Conservation (phyloP, 2,329 filamentous ascomycete species). For the Fusarium sp. region DNA sequence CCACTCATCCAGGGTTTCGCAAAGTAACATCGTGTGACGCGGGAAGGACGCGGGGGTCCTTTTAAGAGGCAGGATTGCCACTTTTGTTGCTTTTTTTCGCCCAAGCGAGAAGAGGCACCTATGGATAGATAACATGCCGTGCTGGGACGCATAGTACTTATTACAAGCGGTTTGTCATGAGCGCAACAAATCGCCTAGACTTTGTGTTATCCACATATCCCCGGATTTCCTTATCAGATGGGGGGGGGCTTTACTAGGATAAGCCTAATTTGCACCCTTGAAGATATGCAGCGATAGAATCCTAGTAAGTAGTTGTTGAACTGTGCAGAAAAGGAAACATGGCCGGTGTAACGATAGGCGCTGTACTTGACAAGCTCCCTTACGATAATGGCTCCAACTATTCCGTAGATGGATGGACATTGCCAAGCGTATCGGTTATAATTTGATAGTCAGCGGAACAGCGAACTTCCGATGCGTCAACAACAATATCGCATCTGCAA, state of each 20-base stretch:
- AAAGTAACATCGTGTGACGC: constrained; percentile 24
- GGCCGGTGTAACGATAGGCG: not conserved
- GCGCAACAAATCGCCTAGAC: constrained; percentile 28
- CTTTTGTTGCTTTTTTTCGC: constrained; percentile 29
- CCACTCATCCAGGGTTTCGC: constrained; percentile 11
- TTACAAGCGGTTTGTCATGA: constrained; percentile 31
- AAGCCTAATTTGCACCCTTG: not conserved
- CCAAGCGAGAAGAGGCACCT: not conserved
- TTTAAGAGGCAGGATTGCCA: constrained; percentile 1
- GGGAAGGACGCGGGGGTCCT: constrained; percentile 1
- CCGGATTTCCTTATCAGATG: constrained; percentile 46
- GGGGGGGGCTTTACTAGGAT: constrained; percentile 48
- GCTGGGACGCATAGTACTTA: not conserved
- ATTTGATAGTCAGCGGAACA: too few species aligned
- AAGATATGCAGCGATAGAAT: not conserved
- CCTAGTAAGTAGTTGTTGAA: not conserved
- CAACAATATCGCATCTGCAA: too few species aligned
- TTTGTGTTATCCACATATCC: constrained; percentile 13
- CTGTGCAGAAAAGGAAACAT: not conserved
- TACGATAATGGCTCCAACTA: too few species aligned
- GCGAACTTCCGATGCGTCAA: too few species aligned
- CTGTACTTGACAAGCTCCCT: too few species aligned
- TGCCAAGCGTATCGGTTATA: not conserved
- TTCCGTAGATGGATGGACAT: too few species aligned
- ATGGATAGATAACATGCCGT: constrained; percentile 16